Evolutionary conservation across 306 rosid species (phyloP).

Genomic region (Pyrus communis): DNA sequence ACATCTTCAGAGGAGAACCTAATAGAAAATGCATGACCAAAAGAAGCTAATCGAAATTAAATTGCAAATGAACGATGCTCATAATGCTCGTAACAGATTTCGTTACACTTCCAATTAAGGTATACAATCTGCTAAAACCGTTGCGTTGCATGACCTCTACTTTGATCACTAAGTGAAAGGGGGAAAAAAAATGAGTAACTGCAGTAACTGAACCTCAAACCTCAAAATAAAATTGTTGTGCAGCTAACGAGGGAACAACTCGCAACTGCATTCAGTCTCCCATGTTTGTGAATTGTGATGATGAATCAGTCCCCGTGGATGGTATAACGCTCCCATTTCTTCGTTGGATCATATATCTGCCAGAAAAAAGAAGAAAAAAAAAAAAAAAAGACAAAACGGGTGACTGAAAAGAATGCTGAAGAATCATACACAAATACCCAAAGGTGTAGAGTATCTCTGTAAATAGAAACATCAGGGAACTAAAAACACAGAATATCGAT

Average conservation of each 20-base stretch:
- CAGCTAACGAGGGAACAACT: not conserved
- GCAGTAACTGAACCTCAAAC: not conserved
- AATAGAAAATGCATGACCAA: not conserved
- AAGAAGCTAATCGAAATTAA: not conserved
- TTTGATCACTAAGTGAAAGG: not conserved
- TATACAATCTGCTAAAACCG: not conserved
- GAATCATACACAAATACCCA: not conserved
- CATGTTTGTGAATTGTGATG: not conserved
- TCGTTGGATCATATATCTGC: constrained; percentile 34
- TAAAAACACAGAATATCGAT: not conserved
- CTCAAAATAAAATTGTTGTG: not conserved
- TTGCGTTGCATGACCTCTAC: not conserved
- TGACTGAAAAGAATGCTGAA: not conserved
- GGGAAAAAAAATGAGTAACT: not conserved
- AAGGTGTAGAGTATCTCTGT: not conserved
- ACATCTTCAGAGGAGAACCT: not conserved
- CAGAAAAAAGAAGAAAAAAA: not conserved
- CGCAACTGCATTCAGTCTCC: not conserved
- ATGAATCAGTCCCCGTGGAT: constrained; percentile 30
- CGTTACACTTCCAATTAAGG: not conserved
- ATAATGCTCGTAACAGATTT: not conserved
- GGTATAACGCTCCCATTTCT: constrained; percentile 35
- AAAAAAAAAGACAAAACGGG: not conserved
- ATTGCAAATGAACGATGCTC: not conserved
- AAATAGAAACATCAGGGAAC: not conserved